Evolutionary conservation across 345 rosid species (phyloP).

Genomic region (Cochlearia excelsa): DNA sequence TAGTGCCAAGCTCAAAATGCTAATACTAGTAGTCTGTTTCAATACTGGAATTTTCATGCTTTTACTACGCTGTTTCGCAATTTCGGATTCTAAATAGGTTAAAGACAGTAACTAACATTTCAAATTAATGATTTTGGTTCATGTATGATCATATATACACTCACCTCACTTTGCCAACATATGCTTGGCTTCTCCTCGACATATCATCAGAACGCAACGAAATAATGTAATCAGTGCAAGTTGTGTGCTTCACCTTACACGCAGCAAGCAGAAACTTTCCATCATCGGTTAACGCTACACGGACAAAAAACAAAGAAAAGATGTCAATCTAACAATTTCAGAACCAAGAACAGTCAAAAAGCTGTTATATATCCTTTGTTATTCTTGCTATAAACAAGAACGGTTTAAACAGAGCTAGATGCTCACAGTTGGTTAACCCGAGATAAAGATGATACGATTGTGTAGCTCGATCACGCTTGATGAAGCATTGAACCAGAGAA

Average conservation of each 20-base stretch:
- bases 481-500: too few species aligned
- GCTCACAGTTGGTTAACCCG: slow-evolving; percentile 60
- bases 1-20: slow-evolving; percentile 11
- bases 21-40: too few species aligned
- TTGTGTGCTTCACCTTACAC: slow-evolving; percentile 62
- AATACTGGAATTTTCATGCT: too few species aligned
- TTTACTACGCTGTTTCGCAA: too few species aligned
- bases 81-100: too few species aligned
- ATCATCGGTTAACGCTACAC: slow-evolving; percentile 70
- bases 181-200: slow-evolving; percentile 70
- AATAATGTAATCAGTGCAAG: slow-evolving; percentile 80
- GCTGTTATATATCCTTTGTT: background rate
- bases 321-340: background rate
- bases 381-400: background rate
- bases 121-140: background rate
- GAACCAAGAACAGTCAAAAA: background rate
- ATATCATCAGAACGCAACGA: slow-evolving; percentile 65
- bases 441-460: too few species aligned
- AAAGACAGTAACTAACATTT: too few species aligned
- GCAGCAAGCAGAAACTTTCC: slow-evolving; percentile 93
- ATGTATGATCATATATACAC: slow-evolving; percentile 9
- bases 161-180: slow-evolving; percentile 83
- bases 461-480: too few species aligned
- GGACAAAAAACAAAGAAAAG: background rate
- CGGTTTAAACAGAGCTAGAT: background rate